phyloP scores from a whole-genome alignment of 2,329 filamentous ascomycete genomes.

The Xylaria digitata region DNA sequence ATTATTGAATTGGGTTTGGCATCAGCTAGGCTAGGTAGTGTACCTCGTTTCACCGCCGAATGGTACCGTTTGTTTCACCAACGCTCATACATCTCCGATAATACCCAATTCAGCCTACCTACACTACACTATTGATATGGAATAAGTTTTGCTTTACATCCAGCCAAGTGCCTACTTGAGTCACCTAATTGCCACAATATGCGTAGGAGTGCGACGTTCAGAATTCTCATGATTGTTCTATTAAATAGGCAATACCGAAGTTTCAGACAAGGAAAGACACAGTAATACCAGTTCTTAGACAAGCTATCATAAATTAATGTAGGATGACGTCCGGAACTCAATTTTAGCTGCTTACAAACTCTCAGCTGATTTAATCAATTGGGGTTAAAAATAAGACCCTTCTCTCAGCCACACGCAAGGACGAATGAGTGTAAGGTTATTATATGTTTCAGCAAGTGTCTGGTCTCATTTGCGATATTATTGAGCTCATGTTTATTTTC shows the following conservation, averaged over 20 bases:
- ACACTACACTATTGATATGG: no score
- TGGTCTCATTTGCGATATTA: not conserved
- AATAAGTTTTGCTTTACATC: not conserved
- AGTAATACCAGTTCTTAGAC: not conserved
- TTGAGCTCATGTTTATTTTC: not conserved
- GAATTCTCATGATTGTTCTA: conserved; percentile 4
- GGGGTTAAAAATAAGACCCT: not conserved
- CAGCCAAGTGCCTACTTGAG: not conserved
- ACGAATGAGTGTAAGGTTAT: not conserved
- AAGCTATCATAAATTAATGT: not conserved
- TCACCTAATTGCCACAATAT: not conserved
- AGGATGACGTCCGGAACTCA: not conserved
- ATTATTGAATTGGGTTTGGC: conserved; percentile 7
- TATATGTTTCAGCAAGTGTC: not conserved
- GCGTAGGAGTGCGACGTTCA: not conserved
- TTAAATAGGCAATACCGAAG: not conserved
- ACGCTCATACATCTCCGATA: not conserved
- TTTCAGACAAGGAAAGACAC: conserved; percentile 8
- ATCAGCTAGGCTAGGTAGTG: no score
- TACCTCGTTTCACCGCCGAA: not conserved
- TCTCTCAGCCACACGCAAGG: not conserved
- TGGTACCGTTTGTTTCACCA: conserved; percentile 6
- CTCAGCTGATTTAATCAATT: not conserved
- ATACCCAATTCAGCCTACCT: not conserved
- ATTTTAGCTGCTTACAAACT: not conserved